A percentile compares a stretch with the other conserved stretches of the same genome.
These are phyloP conservation scores for Russula brevipes DNA, from an alignment of 768 basidiomycete species.

Conservation along the genomic window DNA sequence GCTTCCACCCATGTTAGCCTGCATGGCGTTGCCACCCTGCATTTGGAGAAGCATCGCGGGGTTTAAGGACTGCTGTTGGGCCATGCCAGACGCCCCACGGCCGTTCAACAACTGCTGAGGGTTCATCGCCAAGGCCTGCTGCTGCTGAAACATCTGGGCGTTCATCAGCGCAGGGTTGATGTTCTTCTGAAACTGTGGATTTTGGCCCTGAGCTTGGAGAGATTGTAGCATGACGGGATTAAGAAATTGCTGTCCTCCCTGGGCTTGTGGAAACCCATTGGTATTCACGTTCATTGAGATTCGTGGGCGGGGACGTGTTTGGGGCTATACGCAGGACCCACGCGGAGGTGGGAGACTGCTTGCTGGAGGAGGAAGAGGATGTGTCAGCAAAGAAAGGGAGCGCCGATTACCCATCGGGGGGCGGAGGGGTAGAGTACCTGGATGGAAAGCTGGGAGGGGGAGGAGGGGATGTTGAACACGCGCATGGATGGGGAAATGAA, in stretches of 20 bases:
- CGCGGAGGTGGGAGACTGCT: constrained; percentile 2
- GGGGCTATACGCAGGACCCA: constrained; percentile 9
- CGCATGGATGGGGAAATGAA: constrained; percentile 13
- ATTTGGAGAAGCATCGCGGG: constrained; percentile 23
- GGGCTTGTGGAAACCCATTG: constrained; percentile 21
- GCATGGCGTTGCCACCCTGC: constrained; percentile 17
- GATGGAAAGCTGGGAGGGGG: background rate
- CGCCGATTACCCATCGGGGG: constrained; percentile 7
- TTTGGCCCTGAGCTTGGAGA: constrained; percentile 21
- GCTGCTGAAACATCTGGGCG: constrained; percentile 23
- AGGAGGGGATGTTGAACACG: constrained; percentile 14
- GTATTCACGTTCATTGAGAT: constrained; percentile 22
- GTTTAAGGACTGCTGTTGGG: constrained; percentile 23
- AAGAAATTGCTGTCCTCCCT: constrained; percentile 22
- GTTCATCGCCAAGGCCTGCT: constrained; percentile 18
- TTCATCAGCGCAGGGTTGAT: constrained; percentile 17
- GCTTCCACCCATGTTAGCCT: constrained; percentile 16
- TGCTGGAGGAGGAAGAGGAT: background rate
- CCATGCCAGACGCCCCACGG: constrained; percentile 11
- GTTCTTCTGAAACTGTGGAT: constrained; percentile 23
- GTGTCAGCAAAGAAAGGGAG: constrained; percentile 9
- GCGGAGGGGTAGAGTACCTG: constrained; percentile 10
- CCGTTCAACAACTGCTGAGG: constrained; percentile 22
- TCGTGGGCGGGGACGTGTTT: background rate
- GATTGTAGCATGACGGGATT: constrained; percentile 17